Conservation (phyloP, 306 rosid species). For the Cicer chorassanicum region DNA sequence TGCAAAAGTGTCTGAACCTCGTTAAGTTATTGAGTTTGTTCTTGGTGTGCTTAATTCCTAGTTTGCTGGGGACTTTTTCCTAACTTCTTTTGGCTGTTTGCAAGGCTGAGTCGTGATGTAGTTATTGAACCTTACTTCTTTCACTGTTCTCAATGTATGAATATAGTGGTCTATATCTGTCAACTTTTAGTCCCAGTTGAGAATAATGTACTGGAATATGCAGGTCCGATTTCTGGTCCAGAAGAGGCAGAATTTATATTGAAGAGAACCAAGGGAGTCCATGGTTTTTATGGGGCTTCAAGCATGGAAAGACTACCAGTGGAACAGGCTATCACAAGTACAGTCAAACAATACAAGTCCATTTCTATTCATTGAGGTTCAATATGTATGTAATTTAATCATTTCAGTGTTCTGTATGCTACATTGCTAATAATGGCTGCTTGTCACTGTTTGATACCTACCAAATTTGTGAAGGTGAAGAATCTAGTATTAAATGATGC, state of each 20-base stretch:
- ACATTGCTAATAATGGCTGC: constrained; percentile 13
- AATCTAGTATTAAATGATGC: constrained; percentile 31
- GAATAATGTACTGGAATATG: constrained; percentile 41
- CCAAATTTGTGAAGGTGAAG: constrained; percentile 14
- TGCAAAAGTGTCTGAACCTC: background rate
- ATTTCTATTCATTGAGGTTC: constrained; percentile 63
- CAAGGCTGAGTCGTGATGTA: background rate
- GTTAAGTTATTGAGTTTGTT: constrained; percentile 9
- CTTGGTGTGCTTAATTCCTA: constrained; percentile 27
- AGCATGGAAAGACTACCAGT: constrained; percentile 96
- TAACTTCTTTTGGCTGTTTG: background rate
- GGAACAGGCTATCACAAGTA: constrained; percentile 84
- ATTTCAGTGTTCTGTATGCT: constrained; percentile 35
- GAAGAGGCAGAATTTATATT: constrained; percentile 79
- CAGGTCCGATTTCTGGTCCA: constrained; percentile 96
- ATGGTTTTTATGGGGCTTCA: constrained; percentile 96
- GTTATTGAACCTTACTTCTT: constrained; percentile 7
- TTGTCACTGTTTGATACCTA: constrained; percentile 9
- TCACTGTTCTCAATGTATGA: constrained; percentile 9
- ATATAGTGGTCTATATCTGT: constrained; percentile 17
- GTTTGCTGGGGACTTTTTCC: constrained; percentile 12
- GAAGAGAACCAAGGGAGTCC: constrained; percentile 81
- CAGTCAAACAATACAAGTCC: constrained; percentile 76
- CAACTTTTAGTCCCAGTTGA: constrained; percentile 22
- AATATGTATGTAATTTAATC: constrained; percentile 36